Base-by-base conservation (phyloP, 139 green algal species). In the Coelastrella sp. region DNA sequence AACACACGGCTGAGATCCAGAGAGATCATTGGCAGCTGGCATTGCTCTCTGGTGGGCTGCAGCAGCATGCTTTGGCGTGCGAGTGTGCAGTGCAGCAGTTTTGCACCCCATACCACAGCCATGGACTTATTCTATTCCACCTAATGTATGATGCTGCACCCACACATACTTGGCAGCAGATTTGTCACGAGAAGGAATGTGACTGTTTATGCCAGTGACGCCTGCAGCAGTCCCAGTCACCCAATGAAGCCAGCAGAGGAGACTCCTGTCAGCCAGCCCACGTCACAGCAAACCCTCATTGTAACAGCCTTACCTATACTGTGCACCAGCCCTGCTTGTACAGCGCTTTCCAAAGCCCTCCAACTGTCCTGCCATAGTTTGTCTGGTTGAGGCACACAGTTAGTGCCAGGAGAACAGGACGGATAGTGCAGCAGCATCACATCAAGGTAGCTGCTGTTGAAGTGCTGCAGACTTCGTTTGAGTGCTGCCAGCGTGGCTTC, bases 391-490 rank as follows among this genome's bases (percentile, higher is more conserved):
- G 73, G 66, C 25, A 85, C 27, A 59, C 89, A 92, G 89, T 87
- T 84, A 1, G 76, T 88, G 6, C 84, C 84, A 12, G 84, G 84
- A 84, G 92, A 97, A 89, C 96, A 98, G 56, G 88, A 85, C 14
- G 97, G 94, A 91, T 98, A 98, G 93, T 98, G 97, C 87, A 98
- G 92, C 65, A 98, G 92, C 61, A 98, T 88, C 15, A 98, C 93
- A 89, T 98, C 96, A 14, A 98, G 14, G 86, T 97, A 97, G 61
- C 78, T 35, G 7, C 89, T 95, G 17, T 79, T 63, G 68, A 98
- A 91, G 74, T 98, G 93, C 19, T 19, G 81, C 58, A 92, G 81
- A n/a, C 76, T 92, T 22, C 70, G 78, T 27, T 87, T 81, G 57
- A 94, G 83, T n/a, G 88, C 91, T 8, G 88, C 66, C 9, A 95